Conservation (phyloP, 139 green algal genomes). For the Coelastrella sp. region DNA sequence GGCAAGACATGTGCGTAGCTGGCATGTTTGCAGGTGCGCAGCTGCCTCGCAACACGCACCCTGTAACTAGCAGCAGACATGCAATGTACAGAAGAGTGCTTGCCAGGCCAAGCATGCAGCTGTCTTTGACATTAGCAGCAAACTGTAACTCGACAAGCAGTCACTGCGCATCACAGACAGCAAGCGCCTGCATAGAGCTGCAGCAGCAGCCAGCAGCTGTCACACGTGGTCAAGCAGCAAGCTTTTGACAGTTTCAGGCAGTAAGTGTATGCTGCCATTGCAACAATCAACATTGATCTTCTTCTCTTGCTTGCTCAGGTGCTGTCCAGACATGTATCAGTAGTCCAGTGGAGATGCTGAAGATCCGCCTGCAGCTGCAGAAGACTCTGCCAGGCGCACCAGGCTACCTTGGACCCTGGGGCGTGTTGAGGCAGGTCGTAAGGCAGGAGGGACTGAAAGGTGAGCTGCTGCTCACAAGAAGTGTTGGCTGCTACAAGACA, state of each 20-base stretch:
- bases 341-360: constrained; percentile 78
- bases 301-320: background rate
- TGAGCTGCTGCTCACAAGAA: background rate
- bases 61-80: no score
- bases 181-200: background rate
- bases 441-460: constrained; percentile 62
- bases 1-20: constrained; percentile 24
- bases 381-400: constrained; percentile 52
- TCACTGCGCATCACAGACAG: no score
- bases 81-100: no score
- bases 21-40: constrained; percentile 52
- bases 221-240: background rate
- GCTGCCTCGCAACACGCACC: background rate
- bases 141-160: background rate
- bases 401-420: constrained; percentile 65
- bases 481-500: no score
- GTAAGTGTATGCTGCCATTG: background rate
- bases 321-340: constrained; percentile 54
- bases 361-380: constrained; percentile 82
- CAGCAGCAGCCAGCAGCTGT: background rate
- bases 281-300: background rate
- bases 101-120: background rate
- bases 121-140: background rate
- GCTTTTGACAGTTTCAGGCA: background rate
- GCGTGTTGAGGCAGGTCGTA: constrained; percentile 61